Percentiles rank a stretch among this genome's conserved stretches.
Conservation (phyloP, 352 stramenopile genomes). For the Phytophthora chlamydospora region DNA sequence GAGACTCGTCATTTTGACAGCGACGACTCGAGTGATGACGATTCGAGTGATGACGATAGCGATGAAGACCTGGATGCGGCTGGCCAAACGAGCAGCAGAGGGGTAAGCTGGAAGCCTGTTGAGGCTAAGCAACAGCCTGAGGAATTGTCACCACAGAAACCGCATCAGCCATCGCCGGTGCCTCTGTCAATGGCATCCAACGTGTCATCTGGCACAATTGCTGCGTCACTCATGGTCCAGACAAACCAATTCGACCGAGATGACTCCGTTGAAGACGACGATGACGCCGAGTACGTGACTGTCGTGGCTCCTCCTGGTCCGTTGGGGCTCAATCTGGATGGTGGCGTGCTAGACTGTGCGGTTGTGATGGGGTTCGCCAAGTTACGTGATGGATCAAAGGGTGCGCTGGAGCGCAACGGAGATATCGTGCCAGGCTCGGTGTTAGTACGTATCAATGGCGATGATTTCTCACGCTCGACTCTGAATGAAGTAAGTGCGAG, state of each 20-base stretch:
- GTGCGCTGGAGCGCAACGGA: constrained; percentile 58
- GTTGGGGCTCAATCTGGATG: constrained; percentile 72
- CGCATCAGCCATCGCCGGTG: constrained; percentile 8
- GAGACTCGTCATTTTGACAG: constrained; percentile 38
- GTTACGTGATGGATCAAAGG: constrained; percentile 58
- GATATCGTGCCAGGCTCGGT: constrained; percentile 58
- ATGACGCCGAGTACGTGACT: constrained; percentile 31
- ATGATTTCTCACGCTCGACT: constrained; percentile 56
- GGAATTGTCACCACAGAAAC: constrained; percentile 11
- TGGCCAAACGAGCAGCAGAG: constrained; percentile 3
- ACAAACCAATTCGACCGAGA: constrained; percentile 30
- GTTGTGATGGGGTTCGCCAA: constrained; percentile 74
- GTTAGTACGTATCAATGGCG: constrained; percentile 71
- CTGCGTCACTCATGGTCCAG: constrained; percentile 25
- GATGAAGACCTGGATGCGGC: constrained; percentile 9
- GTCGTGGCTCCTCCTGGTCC: constrained; percentile 60
- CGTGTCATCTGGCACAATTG: constrained; percentile 30
- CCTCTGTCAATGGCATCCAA: constrained; percentile 26
- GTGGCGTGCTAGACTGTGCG: constrained; percentile 45
- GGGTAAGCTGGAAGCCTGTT: constrained; percentile 6
- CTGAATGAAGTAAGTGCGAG: constrained; percentile 48
- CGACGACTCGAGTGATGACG: constrained; percentile 36
- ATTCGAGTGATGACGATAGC: constrained; percentile 16
- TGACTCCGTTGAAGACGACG: constrained; percentile 24
- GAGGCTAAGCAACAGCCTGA: constrained; percentile 12